Base-by-base conservation (phyloP, 148 eudicot species). In the Arctostaphylos glauca region DNA sequence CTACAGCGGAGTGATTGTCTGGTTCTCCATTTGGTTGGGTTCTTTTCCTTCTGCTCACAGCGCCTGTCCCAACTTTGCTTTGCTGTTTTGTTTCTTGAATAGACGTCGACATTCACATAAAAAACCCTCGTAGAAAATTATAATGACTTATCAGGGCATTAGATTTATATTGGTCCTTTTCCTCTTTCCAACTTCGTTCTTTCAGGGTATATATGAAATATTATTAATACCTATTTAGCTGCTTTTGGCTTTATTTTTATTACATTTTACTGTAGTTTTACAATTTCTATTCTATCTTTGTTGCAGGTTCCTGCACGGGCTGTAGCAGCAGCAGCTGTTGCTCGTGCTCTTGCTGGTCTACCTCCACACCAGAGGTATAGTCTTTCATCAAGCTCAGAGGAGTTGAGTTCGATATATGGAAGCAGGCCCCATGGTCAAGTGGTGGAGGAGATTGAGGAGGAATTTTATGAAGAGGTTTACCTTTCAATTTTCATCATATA, bases 291-390 rank as follows among this genome's bases (percentile, higher is more conserved):
- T 53, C 10, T n/a, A 16, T 19, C 43, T 83, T 73, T 52, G 48
- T 74, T 64, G 62, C 82, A 96, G 99, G 98, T 96, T 86, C 99
- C 99, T 83, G 98, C 91, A 58, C 91, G 98, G 84, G 99, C 98
- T 56, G 99, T 93, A 38, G 99, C 99, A 41, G 99, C 99, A 14
- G 99, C 99, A 77, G 94, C 98, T 76, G 93, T 94, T 86, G 99
- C 99, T 71, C 95, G 99, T 84, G 97, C 94, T 85, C 95, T 96
- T 87, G 95, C 99, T 79, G 86, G 93, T 79, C 81, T 94, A 25
- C 94, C 99, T 43, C 98, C 99, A 66, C 91, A 96, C 80, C 98
- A 96, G 86, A 94, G 94, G 87, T 83, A 87, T 49, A 88, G 85
- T 92, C 90, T 96, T 68, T 87, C 92, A 25, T 93, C 98, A 78